Base-by-base conservation (phyloP, 495 filamentous ascomycete species). In the Acidiella bohemica region DNA sequence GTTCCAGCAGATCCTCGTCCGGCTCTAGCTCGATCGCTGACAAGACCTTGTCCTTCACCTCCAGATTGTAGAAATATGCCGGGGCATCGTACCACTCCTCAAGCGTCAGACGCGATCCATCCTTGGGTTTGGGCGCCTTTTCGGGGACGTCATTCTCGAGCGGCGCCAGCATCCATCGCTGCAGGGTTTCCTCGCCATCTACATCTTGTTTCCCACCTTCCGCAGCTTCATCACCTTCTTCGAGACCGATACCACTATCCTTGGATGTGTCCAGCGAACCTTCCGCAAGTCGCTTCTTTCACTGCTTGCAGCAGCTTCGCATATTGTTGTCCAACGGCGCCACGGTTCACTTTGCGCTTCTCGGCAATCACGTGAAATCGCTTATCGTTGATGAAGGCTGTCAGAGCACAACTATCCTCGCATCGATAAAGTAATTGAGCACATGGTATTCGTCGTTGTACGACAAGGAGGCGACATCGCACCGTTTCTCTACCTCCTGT, bases 341-440 rank as follows among this genome's bases (percentile, higher is more conserved):
- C 25, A 14, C 26, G 18, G 11, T 17, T 2, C 3, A 44, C 23
- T 14, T 30, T 32, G n/a, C 8, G 10, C 3, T 17, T 33, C 1
- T 44, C 41, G 7, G 41, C 41, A 18, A 44, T 44, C 25, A 38
- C 33, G 24, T 44, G 41, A 21, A 44, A 44, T 5, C 41, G 41
- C 9, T 37, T 27, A 25, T 38, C 32, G 34, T 38, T 38, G 18
- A 37, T 23, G 13, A 37, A 10, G 7, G 32, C 41, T 5, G 41
- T 44, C 4, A 44, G 18, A 12, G 41, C 41, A 18, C 33, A 37
- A 17, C 25, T 44, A 29, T n/a, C n/a, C n/a, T n/a, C n/a, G n/a
- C n/a, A n/a, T n/a, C n/a, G n/a, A n/a, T n/a, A n/a, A n/a, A n/a
- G n/a, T n/a, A n/a, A n/a, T n/a, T n/a, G n/a, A n/a, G n/a, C n/a